Evolutionary conservation across 371 early-diverging fungal species (phyloP).

Genomic region (Polyrhizophydium stewartii): DNA sequence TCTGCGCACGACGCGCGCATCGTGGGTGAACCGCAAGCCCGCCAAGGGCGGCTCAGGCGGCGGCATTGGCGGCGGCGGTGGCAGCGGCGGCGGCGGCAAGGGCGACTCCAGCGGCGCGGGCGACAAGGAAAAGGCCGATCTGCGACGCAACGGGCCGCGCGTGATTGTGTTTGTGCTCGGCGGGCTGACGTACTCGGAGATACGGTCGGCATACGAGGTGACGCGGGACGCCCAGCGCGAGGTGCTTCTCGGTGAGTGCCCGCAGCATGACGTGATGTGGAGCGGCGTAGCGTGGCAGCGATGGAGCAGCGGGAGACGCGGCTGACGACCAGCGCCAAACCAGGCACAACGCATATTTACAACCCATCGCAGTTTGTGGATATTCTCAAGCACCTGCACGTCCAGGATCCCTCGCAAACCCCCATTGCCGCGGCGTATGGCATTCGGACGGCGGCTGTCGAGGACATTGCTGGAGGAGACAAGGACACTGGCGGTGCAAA

Average conservation of each 20-base stretch:
- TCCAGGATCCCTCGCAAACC: conserved; percentile 13
- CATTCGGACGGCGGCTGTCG: background rate
- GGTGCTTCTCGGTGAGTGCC: conserved; percentile 47
- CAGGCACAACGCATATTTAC: conserved; percentile 71
- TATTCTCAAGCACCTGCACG: conserved; percentile 37
- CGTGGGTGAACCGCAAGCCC: conserved; percentile 29
- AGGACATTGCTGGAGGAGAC: background rate
- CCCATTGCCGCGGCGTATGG: background rate
- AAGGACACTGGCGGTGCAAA: background rate
- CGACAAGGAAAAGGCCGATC: conserved; percentile 14
- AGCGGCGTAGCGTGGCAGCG: background rate
- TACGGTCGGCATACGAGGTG: conserved; percentile 81
- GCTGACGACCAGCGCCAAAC: background rate
- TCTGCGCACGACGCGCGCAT: conserved; percentile 41
- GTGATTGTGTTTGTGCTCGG: conserved; percentile 87
- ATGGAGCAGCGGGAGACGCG: background rate
- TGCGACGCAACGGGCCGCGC: conserved; percentile 43
- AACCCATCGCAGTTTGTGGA: conserved; percentile 75
- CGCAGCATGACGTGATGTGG: background rate
- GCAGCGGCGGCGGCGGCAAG: background rate
- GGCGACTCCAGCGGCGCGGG: background rate
- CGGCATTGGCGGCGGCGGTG: background rate
- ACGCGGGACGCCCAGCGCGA: conserved; percentile 65
- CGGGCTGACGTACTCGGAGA: conserved; percentile 89
- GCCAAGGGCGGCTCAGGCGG: background rate